These are phyloP conservation scores for Podila epigama DNA, from an alignment of 192 early-diverging fungal species.

Conservation along the genomic window DNA sequence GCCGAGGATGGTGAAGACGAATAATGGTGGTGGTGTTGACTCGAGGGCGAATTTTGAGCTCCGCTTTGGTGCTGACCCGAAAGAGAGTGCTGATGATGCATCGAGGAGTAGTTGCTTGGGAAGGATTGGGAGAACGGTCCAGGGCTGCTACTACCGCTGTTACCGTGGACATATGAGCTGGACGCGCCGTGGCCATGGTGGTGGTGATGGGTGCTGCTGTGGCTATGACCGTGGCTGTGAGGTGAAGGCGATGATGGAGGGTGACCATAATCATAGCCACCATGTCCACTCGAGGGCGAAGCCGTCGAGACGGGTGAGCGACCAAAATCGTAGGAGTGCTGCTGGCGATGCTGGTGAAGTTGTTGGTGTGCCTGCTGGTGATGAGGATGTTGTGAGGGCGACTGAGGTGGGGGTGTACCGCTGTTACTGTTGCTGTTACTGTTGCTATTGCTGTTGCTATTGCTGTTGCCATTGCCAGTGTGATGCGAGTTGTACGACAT, in stretches of 20 bases:
- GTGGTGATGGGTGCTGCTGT: background rate
- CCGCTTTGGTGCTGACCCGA: conserved; percentile 21
- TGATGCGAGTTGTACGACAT: no score
- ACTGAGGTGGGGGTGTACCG: conserved; percentile 8
- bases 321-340: conserved; percentile 43
- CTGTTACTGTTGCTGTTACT: conserved; percentile 6
- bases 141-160: conserved; percentile 25
- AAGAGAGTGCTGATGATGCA: conserved; percentile 7
- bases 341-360: conserved; percentile 30
- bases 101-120: conserved; percentile 17
- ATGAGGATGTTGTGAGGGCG: no score
- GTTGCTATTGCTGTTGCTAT: background rate
- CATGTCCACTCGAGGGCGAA: conserved; percentile 18
- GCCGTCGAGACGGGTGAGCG: conserved; percentile 18
- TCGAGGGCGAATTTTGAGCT: conserved; percentile 7
- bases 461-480: conserved; percentile 6
- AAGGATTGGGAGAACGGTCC: conserved; percentile 35
- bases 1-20: conserved; percentile 39
- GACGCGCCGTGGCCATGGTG: conserved; percentile 26
- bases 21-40: conserved; percentile 22
- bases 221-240: conserved; percentile 18
- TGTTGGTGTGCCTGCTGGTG: no score
- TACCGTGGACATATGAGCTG: conserved; percentile 15
- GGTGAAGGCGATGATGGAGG: conserved; percentile 7
- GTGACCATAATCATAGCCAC: conserved; percentile 21